Conservation (phyloP, 2,329 filamentous ascomycete species). For the Cryphonectria radicalis region DNA sequence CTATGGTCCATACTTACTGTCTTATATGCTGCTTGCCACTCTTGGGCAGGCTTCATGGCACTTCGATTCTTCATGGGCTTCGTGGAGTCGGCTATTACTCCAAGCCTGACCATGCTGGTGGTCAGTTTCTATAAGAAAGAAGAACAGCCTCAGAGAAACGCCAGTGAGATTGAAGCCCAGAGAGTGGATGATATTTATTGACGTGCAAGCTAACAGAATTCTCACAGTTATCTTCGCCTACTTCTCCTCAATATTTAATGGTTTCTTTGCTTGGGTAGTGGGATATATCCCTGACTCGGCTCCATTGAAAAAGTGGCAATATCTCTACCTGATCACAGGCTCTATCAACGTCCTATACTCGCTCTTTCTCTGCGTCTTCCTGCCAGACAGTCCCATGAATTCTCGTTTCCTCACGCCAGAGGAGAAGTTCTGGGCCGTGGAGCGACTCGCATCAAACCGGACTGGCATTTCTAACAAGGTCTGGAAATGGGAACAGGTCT, state of each 20-base stretch:
- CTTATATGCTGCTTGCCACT: slow-evolving; percentile 35
- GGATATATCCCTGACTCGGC: slow-evolving; percentile 26
- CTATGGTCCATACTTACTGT: slow-evolving; percentile 39
- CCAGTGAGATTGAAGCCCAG: slow-evolving; percentile 25
- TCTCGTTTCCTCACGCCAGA: slow-evolving; percentile 39
- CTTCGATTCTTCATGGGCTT: slow-evolving; percentile 43
- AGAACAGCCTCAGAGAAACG: slow-evolving; percentile 42
- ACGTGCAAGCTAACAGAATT: neutral
- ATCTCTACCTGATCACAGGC: slow-evolving; percentile 40
- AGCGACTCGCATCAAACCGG: slow-evolving; percentile 42
- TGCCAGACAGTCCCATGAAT: slow-evolving; percentile 44
- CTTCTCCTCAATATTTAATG: slow-evolving; percentile 41
- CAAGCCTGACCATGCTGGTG: slow-evolving; percentile 41
- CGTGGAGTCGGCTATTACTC: slow-evolving; percentile 41
- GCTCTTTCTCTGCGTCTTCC: slow-evolving; percentile 35
- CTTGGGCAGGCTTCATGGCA: slow-evolving; percentile 40
- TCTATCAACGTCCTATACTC: slow-evolving; percentile 38
- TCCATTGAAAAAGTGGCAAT: slow-evolving; percentile 33
- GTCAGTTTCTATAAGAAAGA: slow-evolving; percentile 44
- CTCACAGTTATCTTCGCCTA: slow-evolving; percentile 42
- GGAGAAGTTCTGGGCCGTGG: slow-evolving; percentile 37
- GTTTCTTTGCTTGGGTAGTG: slow-evolving; percentile 51
- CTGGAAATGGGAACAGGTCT: slow-evolving; percentile 38
- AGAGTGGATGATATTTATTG: neutral
- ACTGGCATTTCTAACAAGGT: slow-evolving; percentile 41